Base-by-base conservation (phyloP, 1,139 yeast genomes). In the Yamadazyma sp. region DNA sequence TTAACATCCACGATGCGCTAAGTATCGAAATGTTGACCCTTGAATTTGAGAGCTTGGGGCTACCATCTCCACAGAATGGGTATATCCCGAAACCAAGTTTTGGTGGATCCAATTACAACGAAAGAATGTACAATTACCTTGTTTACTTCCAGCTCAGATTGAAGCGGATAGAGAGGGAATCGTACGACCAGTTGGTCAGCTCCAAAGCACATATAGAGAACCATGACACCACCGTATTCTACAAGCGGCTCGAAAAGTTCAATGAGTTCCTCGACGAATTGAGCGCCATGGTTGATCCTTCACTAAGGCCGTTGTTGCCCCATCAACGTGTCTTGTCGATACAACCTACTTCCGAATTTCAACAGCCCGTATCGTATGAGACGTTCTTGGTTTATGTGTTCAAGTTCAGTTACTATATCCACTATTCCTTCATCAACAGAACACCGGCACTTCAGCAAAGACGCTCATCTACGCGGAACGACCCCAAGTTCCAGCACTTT, bases 1-100 rank as follows among this genome's bases (percentile, higher is more conserved):
- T 82, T 14, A 66, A 70, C 48, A 71, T 66, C 30, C 50, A 51
- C 16, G 85, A 81, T 55, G 70, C 67, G 12, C 58, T 73, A 3
- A 59, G 64, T 7, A 32, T 37, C 9, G 14, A 15, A 3, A 14
- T n/a, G 6, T 25, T 39, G 18, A 33, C 34, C 3, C 26, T 24
- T 11, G 41, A 37, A 11, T 37, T 42, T 17, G 25, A 34, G 5
- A 10, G 16, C 5, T 3, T 33, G n/a, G 36, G 36, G 11, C n/a
- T 33, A 9, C 8, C n/a, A 5, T 17, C 17, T 20, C 20, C 27
- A 3, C n/a, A 23, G n/a, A 23, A 23, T 14, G 35, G 35, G 5
- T 9, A 11, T 15, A 22, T 22, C 6, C 35, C 35, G 6, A 23
- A 14, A 8, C 35, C 35, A 12, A 16, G 15, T 17, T 26, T 26